A percentile compares a stretch with the other conserved stretches of the same genome.
phyloP scores from a whole-genome alignment of 345 rosid species.

The Camelina hispida region DNA sequence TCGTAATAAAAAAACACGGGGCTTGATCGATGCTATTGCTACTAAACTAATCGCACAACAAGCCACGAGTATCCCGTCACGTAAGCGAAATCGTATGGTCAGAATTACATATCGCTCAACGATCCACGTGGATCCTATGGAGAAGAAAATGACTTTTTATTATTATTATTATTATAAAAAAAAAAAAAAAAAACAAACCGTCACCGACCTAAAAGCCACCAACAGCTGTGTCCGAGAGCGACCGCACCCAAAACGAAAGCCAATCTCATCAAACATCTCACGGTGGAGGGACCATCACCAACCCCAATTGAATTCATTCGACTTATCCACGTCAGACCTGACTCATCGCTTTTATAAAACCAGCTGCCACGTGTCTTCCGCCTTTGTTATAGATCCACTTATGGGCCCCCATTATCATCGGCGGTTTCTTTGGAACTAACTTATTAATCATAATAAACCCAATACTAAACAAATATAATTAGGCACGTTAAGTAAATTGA shows the following conservation, averaged over 20 bases:
- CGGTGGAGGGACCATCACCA: slow-evolving; percentile 2
- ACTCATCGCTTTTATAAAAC: slow-evolving; percentile 4
- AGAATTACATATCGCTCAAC: neutral
- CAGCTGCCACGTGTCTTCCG: slow-evolving; percentile 32
- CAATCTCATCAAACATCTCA: slow-evolving; percentile 17
- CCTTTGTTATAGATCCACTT: slow-evolving; percentile 18
- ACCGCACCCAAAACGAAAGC: slow-evolving; percentile 35
- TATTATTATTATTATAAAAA: neutral
- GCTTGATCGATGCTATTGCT: no score
- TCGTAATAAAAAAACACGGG: no score
- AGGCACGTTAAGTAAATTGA: neutral
- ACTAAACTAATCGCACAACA: no score
- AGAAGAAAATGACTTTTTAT: slow-evolving; percentile 31
- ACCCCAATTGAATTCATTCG: neutral
- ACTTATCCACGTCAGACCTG: slow-evolving; percentile 37
- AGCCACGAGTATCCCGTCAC: neutral
- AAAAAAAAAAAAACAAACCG: slow-evolving; percentile 14
- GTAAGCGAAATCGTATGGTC: slow-evolving; percentile 18
- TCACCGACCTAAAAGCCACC: slow-evolving; percentile 28
- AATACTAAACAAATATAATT: neutral
- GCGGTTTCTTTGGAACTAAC: slow-evolving; percentile 32
- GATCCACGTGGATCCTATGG: slow-evolving; percentile 39
- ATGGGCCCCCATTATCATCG: slow-evolving; percentile 17
- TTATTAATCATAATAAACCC: neutral
- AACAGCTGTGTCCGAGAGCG: slow-evolving; percentile 44